Base-by-base conservation (phyloP, 2,329 filamentous ascomycete genomes). In the Tympanopsis confertula region DNA sequence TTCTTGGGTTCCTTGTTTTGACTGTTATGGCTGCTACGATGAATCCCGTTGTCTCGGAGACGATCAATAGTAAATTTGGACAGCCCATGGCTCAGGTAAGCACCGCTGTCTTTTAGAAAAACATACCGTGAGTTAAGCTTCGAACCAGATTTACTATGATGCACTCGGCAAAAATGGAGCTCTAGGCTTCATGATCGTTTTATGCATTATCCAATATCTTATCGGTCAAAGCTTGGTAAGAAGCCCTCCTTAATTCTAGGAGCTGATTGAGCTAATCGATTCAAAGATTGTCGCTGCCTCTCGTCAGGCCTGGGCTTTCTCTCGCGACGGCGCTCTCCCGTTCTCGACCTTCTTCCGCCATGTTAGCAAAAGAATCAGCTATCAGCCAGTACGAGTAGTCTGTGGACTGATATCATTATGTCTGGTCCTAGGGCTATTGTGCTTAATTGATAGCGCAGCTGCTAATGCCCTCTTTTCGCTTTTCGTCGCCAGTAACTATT, bases 231-330 rank as follows among this genome's bases (percentile, higher is more conserved):
- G 66, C 20, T 67, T 75, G 38, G 30, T 33, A 33, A 10, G 30
- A n/a, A n/a, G 57, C 58, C 42, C 15, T 43, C 43, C 19, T 14
- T 19, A 5, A 2, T 14, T 20, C 13, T 24, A 19, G n/a, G 7
- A 12, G 20, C 17, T 7, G 10, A 26, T 20, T 13, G 19, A n/a
- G 39, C 18, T 28, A 41, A 47, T 26, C 43, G 40, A 40, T 48
- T 62, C 53, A 43, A 37, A 33, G 30, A 54, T 73, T 3, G 67
- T 77, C 3, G 74, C 74, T 1, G 69, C 68, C 4, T 74, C 69
- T 4, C 65, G 75, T 4, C 74, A 79, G 53, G 65, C 62, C 20
- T 80, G 74, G 74, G 74, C 74, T 0, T 79, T 79, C 49, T 71
- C 70, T 5, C 66, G 74, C 18, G 74, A 79, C 46, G 72, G 71